Evolutionary conservation across 176 grass and related monocot genomes (phyloP), one percentile per base, ranked within the genome.

Genomic region (Thalia dealbata): DNA sequence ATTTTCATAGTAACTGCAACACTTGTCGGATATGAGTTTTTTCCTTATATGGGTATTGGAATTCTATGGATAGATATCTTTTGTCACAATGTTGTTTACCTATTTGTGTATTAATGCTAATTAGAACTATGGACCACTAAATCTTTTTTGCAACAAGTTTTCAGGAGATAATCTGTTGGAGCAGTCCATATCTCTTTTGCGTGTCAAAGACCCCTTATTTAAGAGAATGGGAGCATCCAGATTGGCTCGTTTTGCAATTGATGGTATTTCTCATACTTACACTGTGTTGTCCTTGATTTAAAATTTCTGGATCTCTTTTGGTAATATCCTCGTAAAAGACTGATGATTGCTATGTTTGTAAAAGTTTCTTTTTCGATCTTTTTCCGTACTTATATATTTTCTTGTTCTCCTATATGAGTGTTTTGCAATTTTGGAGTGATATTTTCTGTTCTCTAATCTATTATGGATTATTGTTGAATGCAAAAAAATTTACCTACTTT

Each of bases 31-130:
- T 97, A 81, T 42, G 72, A 97, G 28, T 97, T 97, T 84, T 92
- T 97, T 84, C 93, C 89, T 35, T 97, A 97, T 65, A 97, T 97
- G 93, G 93, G 93, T 97, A 88, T 66, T 70, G 32, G 23, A 52
- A 51, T 68, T 68, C 19, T 43, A 4, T 35, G 21, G 19, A n/a
- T 68, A 45, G 13, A 23, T 11, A 68, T 1, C 8, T 68, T 68
- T 13, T 18, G n/a, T n/a, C 0, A 11, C 41, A 30, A 42, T 38
- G 4, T 6, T 67, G 19, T 21, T 43, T 19, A 3, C n/a, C 38
- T n/a, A 30, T 26, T 3, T 21, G 19, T 12, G 3, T 1, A 43
- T 1, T 0, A 12, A 19, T 41, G 3, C 32, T 44, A 22, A 43
- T 44, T 18, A 68, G 3, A 44, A 10, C 21, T 21, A 41, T n/a